Evolutionary conservation across 2,329 filamentous ascomycete genomes (phyloP).

Genomic region (Penicillium sp.): DNA sequence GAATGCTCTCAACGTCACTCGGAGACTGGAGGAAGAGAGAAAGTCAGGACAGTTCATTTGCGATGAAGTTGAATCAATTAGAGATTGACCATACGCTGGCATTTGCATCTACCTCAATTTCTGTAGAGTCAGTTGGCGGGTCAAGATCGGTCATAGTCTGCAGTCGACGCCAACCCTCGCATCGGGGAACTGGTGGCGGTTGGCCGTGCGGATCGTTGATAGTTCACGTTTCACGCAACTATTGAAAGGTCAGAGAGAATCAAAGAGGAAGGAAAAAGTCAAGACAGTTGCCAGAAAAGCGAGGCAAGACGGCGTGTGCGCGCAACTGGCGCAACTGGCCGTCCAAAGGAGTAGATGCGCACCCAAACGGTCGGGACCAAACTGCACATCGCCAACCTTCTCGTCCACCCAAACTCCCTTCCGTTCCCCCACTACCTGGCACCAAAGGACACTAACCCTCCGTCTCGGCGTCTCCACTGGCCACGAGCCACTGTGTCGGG

Average conservation of each 20-base stretch:
- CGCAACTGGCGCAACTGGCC: neutral
- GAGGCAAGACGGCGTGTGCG: neutral
- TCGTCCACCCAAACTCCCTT: neutral
- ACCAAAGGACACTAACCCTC: neutral
- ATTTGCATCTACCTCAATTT: conserved; percentile 16
- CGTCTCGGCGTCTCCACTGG: conserved; percentile 4
- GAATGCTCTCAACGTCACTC: conserved; percentile 16
- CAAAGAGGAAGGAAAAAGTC: neutral
- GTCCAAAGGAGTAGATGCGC: neutral
- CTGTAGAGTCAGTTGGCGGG: neutral
- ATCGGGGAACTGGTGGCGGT: neutral
- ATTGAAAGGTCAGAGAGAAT: neutral
- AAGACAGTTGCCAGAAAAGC: neutral
- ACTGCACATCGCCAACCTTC: neutral
- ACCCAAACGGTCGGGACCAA: conserved; percentile 7
- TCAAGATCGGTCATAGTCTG: neutral
- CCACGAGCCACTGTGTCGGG: conserved; percentile 3
- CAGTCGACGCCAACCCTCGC: neutral
- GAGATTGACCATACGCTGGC: conserved; percentile 6
- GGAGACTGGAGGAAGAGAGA: conserved; percentile 4
- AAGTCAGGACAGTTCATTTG: neutral
- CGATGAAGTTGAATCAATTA: neutral
- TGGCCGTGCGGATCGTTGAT: neutral
- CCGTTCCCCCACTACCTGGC: too few species aligned
- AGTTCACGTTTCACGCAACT: neutral